Conservation (phyloP, 805 yeast genomes). For the Nakazawaea holstii region DNA sequence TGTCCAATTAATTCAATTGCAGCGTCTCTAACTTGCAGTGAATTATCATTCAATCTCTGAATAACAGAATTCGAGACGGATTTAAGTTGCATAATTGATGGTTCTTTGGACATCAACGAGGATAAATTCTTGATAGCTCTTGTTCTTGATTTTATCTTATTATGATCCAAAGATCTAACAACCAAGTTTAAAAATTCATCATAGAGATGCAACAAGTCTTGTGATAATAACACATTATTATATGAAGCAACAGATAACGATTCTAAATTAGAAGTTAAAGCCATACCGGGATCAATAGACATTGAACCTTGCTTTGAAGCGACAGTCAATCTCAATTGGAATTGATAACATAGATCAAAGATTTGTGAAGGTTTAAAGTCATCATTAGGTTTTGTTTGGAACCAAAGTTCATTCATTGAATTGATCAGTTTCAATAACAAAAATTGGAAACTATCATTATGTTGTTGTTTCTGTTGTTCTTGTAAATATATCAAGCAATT, state of each 20-base stretch:
- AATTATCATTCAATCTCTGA: slow-evolving; percentile 47
- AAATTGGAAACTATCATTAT: not conserved
- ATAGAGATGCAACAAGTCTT: slow-evolving; percentile 33
- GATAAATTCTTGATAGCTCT: slow-evolving; percentile 65
- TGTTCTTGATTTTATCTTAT: slow-evolving; percentile 48
- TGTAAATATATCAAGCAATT: slow-evolving; percentile 15
- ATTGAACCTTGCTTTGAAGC: not conserved
- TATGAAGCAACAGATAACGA: slow-evolving; percentile 13
- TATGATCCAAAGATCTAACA: slow-evolving; percentile 40
- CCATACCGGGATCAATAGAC: not conserved
- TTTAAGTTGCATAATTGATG: slow-evolving; percentile 42
- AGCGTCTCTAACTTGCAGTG: slow-evolving; percentile 73
- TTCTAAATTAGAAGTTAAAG: slow-evolving; percentile 2
- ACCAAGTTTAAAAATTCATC: slow-evolving; percentile 49
- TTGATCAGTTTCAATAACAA: slow-evolving; percentile 8
- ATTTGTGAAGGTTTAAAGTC: not conserved
- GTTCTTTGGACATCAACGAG: slow-evolving; percentile 45
- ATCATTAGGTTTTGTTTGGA: slow-evolving; percentile 1
- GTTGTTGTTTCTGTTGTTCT: not conserved
- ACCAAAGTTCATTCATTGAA: not conserved
- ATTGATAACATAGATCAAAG: not conserved
- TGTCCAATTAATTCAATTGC: slow-evolving; percentile 60
- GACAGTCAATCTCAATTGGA: not conserved
- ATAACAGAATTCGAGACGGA: slow-evolving; percentile 48
- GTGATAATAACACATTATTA: slow-evolving; percentile 21